A percentile compares a stretch with the other conserved stretches of the same genome.
Evolutionary conservation across 2,329 filamentous ascomycete genomes (phyloP).

Genomic region (Rosellinia necatrix): DNA sequence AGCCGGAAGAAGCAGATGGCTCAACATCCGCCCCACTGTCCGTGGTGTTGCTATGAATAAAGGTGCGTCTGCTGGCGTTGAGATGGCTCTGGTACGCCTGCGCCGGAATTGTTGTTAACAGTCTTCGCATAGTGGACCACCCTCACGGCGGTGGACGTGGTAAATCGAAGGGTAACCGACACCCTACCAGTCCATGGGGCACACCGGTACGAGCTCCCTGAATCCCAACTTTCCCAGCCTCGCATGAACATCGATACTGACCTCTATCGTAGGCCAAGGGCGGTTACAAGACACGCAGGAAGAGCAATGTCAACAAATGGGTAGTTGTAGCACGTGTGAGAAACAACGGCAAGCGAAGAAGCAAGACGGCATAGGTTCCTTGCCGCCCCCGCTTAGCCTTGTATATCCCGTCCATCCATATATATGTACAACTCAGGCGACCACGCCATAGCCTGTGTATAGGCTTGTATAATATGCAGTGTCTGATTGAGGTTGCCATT

Average conservation of each 20-base stretch:
- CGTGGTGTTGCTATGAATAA: constrained; percentile 99
- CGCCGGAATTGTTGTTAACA: constrained; percentile 20
- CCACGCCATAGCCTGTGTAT: constrained; percentile 35
- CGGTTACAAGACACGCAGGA: constrained; percentile 89
- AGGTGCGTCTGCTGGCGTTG: constrained; percentile 54
- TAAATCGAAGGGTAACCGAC: constrained; percentile 97
- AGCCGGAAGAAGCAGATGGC: constrained; percentile 89
- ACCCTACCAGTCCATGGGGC: constrained; percentile 96
- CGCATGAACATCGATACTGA: constrained; percentile 37
- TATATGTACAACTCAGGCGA: constrained; percentile 40
- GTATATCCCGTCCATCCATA: constrained; percentile 40
- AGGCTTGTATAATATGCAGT: constrained; percentile 38
- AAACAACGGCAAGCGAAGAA: constrained; percentile 88
- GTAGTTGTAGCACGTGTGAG: constrained; percentile 82
- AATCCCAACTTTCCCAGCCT: constrained; percentile 1
- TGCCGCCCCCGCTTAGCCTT: constrained; percentile 12
- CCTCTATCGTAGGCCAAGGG: constrained; percentile 66
- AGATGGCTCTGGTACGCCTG: neutral
- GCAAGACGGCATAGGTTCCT: constrained; percentile 54
- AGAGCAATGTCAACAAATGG: constrained; percentile 88
- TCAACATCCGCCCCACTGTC: constrained; percentile 93
- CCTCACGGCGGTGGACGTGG: constrained; percentile 98
- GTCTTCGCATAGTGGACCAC: constrained; percentile 70
- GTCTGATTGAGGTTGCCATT: constrained; percentile 2
- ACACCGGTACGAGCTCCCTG: constrained; percentile 71